Base-by-base conservation (phyloP, 208 protist species). In the Herpetomonas samuelpessoai region DNA sequence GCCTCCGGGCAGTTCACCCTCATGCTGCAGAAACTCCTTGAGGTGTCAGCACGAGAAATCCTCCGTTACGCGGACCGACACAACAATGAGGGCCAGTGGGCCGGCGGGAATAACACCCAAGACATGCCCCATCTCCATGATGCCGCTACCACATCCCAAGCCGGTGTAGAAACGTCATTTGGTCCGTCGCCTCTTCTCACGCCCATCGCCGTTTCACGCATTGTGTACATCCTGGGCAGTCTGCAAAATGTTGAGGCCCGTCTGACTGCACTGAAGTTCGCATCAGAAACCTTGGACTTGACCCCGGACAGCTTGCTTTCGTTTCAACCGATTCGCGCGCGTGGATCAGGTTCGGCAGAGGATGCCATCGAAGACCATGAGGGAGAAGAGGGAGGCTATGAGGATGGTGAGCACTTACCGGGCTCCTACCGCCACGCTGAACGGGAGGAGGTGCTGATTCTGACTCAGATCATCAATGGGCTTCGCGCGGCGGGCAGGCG, bases 71-170 rank as follows among this genome's bases (percentile, higher is more conserved):
- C 38, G 28, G 38, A 65, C 52, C 27, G 26, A 31, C 62, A 66
- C 29, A 26, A 57, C 26, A 74, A 79, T 49, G 48, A 30, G 39
- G 73, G 73, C 9, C 22, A 1, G 30, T 79, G 72, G 65, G 2
- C 47, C 14, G 0, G 41, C 4, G 4, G 3, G 14, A 2, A 3
- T n/a, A 30, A n/a, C n/a, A n/a, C n/a, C n/a, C n/a, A n/a, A n/a
- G n/a, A n/a, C n/a, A n/a, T n/a, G n/a, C n/a, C n/a, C n/a, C n/a
- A n/a, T n/a, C n/a, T n/a, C n/a, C n/a, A n/a, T 41, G 35, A 18
- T 41, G 35, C 10, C 35, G 35, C 35, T 16, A 41, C 35, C 35
- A 41, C 35, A 7, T 41, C 35, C 35, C 35, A 18, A 18, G 35
- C 7, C 10, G 35, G 35, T 41, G 10, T 16, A 16, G 10, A n/a